Conservation (phyloP, 176 grass and related monocot species). For the Musa schizocarpa region DNA sequence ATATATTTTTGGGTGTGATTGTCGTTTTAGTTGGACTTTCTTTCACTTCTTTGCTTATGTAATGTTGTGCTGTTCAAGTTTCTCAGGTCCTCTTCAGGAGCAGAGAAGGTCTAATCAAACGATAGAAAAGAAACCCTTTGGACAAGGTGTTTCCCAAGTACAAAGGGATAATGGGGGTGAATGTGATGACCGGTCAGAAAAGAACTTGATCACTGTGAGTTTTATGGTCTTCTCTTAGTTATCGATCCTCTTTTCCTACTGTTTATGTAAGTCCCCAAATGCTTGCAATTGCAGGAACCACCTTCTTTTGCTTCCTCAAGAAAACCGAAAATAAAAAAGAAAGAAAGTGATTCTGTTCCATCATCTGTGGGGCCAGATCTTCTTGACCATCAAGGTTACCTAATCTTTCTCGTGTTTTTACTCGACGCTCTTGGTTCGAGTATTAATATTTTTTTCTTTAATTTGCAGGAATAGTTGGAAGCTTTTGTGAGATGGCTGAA, state of each 20-base stretch:
- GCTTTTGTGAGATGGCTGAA: constrained; percentile 77
- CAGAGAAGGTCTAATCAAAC: constrained; percentile 44
- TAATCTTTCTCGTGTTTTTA: constrained; percentile 7
- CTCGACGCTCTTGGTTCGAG: background rate
- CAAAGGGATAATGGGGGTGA: constrained; percentile 39
- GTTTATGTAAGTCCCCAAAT: constrained; percentile 2
- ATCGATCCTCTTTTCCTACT: background rate
- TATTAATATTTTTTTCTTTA: constrained; percentile 22
- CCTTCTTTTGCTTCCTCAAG: constrained; percentile 54
- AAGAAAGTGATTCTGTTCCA: constrained; percentile 42
- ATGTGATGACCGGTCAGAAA: constrained; percentile 36
- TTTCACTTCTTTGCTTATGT: constrained; percentile 32
- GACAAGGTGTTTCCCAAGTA: constrained; percentile 34
- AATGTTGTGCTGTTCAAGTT: constrained; percentile 57
- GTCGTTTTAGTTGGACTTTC: background rate
- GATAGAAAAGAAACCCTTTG: constrained; percentile 41
- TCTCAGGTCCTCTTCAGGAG: constrained; percentile 67
- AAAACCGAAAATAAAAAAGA: constrained; percentile 85
- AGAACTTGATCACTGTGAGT: constrained; percentile 54
- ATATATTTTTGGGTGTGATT: background rate
- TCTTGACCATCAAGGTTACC: constrained; percentile 60
- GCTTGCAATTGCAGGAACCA: constrained; percentile 44
- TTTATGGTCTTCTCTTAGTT: background rate
- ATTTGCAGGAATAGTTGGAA: constrained; percentile 49
- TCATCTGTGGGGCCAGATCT: constrained; percentile 41